phyloP scores from a whole-genome alignment of 148 eudicot species.

The Polygonum aviculare region DNA sequence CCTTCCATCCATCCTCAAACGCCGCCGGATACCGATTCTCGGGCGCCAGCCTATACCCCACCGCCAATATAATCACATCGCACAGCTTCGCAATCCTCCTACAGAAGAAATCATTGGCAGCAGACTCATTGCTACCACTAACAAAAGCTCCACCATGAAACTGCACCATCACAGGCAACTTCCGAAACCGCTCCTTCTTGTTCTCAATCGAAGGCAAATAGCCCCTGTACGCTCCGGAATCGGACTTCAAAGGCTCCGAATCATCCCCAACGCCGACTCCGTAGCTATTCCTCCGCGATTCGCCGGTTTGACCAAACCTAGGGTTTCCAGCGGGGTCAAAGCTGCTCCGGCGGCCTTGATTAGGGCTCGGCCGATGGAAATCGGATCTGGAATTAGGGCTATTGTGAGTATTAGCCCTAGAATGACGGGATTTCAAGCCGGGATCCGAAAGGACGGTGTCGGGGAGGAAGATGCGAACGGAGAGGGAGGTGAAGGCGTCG shows the following conservation, averaged over 20 bases:
- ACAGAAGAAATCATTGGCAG: slow-evolving; percentile 74
- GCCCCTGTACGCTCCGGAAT: slow-evolving; percentile 43
- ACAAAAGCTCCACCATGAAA: slow-evolving; percentile 96
- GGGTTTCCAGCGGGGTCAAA: slow-evolving; percentile 22
- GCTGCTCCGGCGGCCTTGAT: slow-evolving; percentile 40
- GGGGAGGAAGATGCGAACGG: slow-evolving; percentile 73
- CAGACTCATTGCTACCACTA: slow-evolving; percentile 82
- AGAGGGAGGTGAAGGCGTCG: slow-evolving; percentile 61
- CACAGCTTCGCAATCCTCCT: slow-evolving; percentile 69
- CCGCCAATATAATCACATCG: slow-evolving; percentile 75
- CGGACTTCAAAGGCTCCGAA: slow-evolving; percentile 23
- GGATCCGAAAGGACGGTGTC: slow-evolving; percentile 29
- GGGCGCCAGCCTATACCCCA: slow-evolving; percentile 92
- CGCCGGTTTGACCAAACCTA: slow-evolving; percentile 8
- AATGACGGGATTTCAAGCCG: neutral
- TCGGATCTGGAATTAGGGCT: slow-evolving; percentile 16
- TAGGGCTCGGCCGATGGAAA: slow-evolving; percentile 5
- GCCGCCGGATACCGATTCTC: slow-evolving; percentile 86
- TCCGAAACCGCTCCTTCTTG: slow-evolving; percentile 28
- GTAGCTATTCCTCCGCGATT: slow-evolving; percentile 41
- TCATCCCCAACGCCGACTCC: slow-evolving; percentile 20
- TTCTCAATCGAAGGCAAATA: slow-evolving; percentile 40
- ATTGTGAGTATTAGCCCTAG: neutral
- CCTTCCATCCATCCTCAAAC: slow-evolving; percentile 91
- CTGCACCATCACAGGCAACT: slow-evolving; percentile 79